Percentiles rank a stretch among this genome's conserved stretches.
Conservation (phyloP, 345 rosid species). For the Salix suchowensis region DNA sequence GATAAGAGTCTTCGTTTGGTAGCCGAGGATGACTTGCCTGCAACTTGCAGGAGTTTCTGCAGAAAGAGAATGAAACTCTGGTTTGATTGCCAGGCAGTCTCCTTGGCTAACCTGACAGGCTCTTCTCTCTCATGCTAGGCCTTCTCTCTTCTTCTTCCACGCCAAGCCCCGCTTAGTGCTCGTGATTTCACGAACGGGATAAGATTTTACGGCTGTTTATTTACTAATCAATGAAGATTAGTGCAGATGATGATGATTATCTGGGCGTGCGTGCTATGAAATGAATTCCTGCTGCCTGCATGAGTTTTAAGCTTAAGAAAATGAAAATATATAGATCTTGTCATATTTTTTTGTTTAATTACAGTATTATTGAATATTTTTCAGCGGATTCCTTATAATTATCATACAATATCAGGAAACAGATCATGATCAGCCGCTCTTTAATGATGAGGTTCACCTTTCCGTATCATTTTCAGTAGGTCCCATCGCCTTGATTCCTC, state of each 20-base stretch:
- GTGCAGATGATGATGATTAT: background rate
- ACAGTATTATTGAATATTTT: background rate
- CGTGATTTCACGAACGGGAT: background rate
- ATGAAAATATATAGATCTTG: background rate
- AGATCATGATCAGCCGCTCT: background rate
- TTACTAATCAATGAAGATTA: background rate
- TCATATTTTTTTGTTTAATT: background rate
- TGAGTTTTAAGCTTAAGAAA: background rate
- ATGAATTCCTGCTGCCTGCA: background rate
- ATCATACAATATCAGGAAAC: background rate
- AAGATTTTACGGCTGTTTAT: background rate
- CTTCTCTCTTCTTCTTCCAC: slow-evolving; percentile 27
- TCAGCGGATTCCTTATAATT: background rate
- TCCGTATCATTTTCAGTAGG: background rate
- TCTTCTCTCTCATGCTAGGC: slow-evolving; percentile 37
- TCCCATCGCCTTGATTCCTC: background rate
- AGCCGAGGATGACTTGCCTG: slow-evolving; percentile 47
- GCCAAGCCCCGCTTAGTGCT: background rate
- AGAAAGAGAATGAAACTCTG: background rate
- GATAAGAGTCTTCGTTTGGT: slow-evolving; percentile 26
- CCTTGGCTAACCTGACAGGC: slow-evolving; percentile 27
- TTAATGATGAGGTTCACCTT: background rate
- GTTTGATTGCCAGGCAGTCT: slow-evolving; percentile 28
- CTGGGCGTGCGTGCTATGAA: background rate
- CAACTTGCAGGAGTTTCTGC: background rate